phyloP scores from a whole-genome alignment of 148 eudicot species.

The Bassia scoparia region DNA sequence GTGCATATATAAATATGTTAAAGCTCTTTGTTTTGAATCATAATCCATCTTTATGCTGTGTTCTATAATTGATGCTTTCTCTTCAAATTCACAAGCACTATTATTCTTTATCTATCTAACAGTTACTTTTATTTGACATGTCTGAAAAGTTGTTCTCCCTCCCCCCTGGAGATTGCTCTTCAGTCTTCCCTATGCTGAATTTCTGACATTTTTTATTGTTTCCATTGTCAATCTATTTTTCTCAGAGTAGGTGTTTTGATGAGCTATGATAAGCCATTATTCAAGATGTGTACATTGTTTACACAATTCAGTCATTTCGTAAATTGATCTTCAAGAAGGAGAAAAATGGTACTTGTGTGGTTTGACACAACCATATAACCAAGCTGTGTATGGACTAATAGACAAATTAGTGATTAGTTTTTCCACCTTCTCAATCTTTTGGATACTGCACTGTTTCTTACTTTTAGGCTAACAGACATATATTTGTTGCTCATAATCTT shows the following conservation, averaged over 20 bases:
- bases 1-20: not conserved
- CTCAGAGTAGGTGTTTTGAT: constrained; percentile 46
- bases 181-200: too few relatives aligned
- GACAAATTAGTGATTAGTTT: constrained; percentile 74
- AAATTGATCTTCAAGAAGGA: constrained; percentile 98
- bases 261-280: constrained; percentile 59
- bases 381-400: constrained; percentile 96
- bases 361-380: constrained; percentile 93
- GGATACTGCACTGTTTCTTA: not conserved
- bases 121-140: too few relatives aligned
- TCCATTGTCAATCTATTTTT: constrained; percentile 18
- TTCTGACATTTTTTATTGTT: constrained; percentile 5
- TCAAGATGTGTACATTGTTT: constrained; percentile 71
- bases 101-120: too few relatives aligned
- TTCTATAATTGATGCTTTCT: too few relatives aligned
- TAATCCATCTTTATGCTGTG: too few relatives aligned
- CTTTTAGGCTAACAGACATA: not conserved
- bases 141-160: too few relatives aligned
- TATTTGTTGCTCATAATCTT: not conserved
- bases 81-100: too few relatives aligned
- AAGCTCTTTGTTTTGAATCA: not conserved
- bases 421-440: constrained; percentile 4
- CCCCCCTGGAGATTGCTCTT: not conserved
- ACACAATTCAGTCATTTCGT: constrained; percentile 79
- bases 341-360: constrained; percentile 98